Percentiles rank a stretch among this genome's conserved stretches.
Conservation (phyloP, 2,329 filamentous ascomycete species). For the Nakataea oryzae region DNA sequence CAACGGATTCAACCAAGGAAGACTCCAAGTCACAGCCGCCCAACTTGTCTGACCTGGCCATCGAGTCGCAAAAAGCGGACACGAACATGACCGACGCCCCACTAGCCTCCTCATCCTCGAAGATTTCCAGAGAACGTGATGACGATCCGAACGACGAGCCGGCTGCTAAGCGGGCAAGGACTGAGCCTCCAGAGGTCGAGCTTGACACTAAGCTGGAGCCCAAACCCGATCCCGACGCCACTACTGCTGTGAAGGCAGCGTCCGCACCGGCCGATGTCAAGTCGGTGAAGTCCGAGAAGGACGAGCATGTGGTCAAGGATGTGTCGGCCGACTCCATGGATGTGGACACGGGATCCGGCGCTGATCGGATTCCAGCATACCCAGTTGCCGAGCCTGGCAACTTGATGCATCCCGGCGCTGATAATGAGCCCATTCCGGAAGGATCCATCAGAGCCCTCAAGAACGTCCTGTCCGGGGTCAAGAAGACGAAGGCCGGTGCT, state of each 20-base stretch:
- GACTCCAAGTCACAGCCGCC: conserved; percentile 23
- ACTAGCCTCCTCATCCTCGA: conserved; percentile 28
- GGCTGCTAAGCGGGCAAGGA: conserved; percentile 70
- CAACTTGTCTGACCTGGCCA: conserved; percentile 26
- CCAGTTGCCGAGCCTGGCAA: conserved; percentile 22
- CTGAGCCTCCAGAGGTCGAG: conserved; percentile 28
- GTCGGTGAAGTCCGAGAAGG: conserved; percentile 15
- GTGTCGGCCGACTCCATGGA: conserved; percentile 16
- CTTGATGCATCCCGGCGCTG: conserved; percentile 30
- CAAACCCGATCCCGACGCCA: not conserved
- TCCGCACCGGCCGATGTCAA: conserved; percentile 16
- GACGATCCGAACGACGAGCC: conserved; percentile 59
- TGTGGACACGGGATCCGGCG: conserved; percentile 7
- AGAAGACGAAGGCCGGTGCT: conserved; percentile 73
- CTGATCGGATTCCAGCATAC: not conserved
- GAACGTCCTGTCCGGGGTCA: conserved; percentile 60
- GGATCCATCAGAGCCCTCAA: conserved; percentile 53
- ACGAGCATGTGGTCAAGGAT: conserved; percentile 4
- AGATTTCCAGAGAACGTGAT: conserved; percentile 66
- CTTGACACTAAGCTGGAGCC: conserved; percentile 1
- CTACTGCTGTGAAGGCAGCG: conserved; percentile 24
- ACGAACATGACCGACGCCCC: conserved; percentile 32
- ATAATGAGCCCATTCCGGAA: conserved; percentile 41
- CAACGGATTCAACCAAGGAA: not conserved
- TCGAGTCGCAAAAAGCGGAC: conserved; percentile 23